Evolutionary conservation across 2,329 filamentous ascomycete genomes (phyloP), one percentile per base, ranked within the genome.

Genomic region (Sclerotinia trifoliorum): DNA sequence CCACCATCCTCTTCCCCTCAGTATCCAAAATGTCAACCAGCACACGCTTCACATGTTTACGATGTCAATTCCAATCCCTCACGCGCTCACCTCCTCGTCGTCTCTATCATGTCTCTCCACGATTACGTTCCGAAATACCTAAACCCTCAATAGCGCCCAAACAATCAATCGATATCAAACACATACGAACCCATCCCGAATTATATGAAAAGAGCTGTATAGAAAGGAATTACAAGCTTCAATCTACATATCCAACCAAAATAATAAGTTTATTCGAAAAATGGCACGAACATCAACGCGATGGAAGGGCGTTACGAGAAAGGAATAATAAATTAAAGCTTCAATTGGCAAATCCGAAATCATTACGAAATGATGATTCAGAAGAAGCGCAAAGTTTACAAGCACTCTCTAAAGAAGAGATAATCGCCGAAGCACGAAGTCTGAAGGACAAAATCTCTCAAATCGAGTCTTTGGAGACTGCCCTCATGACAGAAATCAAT

Each of bases 101-200:
- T 51, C 55, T 44, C 32, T 66, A 66, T 39, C 65, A 66, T 52
- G 24, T 49, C 44, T 66, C 65, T 52, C 48, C 65, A 26, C 32
- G 24, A 19, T 49, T 66, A 39, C 65, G n/a, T 29, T n/a, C 65
- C n/a, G 58, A 67, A 44, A 24, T 61, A 24, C 42, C 48, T 24
- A 42, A 46, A 44, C 60, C 66, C 21, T 83, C 90, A 1, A 89
- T 86, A 65, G 93, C 92, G 19, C 93, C 93, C 15, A 94, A 92
- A 78, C 87, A 92, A 35, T 85, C 85, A 58, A 85, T 96, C 73
- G 91, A 97, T 81, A 85, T 96, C 77, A 94, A 92, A 78, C 90
- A 95, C 80, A 97, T 99, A 78, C 93, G 94, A 68, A 86, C 93
- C 76, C 91, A 96, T 79, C 87, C 91, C 21, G 86, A 89, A 19